These are phyloP conservation scores for Eucalyptus globulus DNA, from an alignment of 345 rosid species.

Conservation along the genomic window DNA sequence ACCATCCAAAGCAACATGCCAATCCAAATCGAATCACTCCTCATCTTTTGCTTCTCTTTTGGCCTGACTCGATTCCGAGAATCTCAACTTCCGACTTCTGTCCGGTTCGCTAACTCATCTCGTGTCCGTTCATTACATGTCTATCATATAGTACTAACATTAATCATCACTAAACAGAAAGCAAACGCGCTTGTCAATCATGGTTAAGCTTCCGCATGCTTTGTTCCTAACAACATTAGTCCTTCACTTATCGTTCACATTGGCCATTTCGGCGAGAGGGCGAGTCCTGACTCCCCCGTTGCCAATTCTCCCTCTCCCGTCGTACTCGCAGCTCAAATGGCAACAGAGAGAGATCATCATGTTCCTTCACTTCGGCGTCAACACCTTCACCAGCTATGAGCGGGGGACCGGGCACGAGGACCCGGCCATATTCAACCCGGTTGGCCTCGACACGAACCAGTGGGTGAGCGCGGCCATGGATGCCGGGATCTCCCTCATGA, in stretches of 20 bases:
- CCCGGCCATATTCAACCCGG: constrained; percentile 38
- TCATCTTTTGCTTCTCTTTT: background rate
- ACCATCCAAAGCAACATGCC: background rate
- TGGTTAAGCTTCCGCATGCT: background rate
- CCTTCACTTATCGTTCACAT: background rate
- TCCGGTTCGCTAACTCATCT: background rate
- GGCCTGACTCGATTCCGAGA: background rate
- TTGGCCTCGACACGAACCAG: constrained; percentile 25
- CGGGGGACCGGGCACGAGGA: constrained; percentile 56
- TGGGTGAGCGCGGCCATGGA: constrained; percentile 42
- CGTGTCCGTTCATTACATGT: background rate
- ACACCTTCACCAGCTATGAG: constrained; percentile 65
- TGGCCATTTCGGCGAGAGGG: background rate
- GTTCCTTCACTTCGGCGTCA: constrained; percentile 73
- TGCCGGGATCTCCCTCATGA: constrained; percentile 44
- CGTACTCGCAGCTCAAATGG: constrained; percentile 62
- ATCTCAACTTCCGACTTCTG: background rate
- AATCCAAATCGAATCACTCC: background rate
- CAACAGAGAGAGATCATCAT: constrained; percentile 65
- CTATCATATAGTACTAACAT: background rate
- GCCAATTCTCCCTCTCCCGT: constrained; percentile 51
- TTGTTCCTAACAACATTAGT: background rate
- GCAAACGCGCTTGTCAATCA: background rate
- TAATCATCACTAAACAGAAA: background rate
- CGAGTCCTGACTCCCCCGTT: constrained; percentile 41